These are phyloP conservation scores for Camelina laxa DNA, from an alignment of 345 rosid genomes.

Conservation along the genomic window DNA sequence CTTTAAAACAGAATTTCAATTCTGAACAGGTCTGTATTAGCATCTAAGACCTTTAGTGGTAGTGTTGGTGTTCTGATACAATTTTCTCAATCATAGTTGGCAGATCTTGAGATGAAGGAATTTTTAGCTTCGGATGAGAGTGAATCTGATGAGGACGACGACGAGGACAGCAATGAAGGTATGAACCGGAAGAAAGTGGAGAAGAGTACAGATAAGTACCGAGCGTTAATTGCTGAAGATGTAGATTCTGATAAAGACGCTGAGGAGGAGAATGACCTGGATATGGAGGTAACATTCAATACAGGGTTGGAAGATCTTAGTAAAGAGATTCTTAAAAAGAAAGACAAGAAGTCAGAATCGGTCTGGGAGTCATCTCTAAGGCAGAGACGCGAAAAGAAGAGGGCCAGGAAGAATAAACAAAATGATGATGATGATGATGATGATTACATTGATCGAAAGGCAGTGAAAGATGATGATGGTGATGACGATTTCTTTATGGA, in stretches of 20 bases:
- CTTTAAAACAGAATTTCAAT: slow-evolving; percentile 73
- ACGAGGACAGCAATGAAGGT: slow-evolving; percentile 39
- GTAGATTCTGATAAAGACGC: slow-evolving; percentile 60
- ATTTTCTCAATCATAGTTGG: slow-evolving; percentile 52
- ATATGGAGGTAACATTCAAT: slow-evolving; percentile 94
- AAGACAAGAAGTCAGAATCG: slow-evolving; percentile 70
- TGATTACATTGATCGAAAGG: slow-evolving; percentile 45
- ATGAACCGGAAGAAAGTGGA: slow-evolving; percentile 50
- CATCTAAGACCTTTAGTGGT: background rate
- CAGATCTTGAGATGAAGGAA: slow-evolving; percentile 79
- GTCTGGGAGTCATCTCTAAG: slow-evolving; percentile 76
- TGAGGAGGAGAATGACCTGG: slow-evolving; percentile 67
- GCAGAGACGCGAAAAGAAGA: slow-evolving; percentile 73
- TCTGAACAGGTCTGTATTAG: slow-evolving; percentile 77
- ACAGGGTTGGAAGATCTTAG: slow-evolving; percentile 90
- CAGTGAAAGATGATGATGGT: slow-evolving; percentile 45
- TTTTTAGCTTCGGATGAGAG: slow-evolving; percentile 88
- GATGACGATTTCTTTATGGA: slow-evolving; percentile 75
- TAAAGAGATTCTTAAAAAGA: slow-evolving; percentile 74
- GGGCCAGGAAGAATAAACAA: slow-evolving; percentile 58
- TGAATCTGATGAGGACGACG: slow-evolving; percentile 52
- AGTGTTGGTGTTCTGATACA: slow-evolving; percentile 37
- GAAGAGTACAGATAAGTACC: slow-evolving; percentile 62
- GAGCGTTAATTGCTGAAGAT: slow-evolving; percentile 66
- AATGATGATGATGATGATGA: slow-evolving; percentile 58